phyloP scores from a whole-genome alignment of 345 rosid species.

The Salix caprea region DNA sequence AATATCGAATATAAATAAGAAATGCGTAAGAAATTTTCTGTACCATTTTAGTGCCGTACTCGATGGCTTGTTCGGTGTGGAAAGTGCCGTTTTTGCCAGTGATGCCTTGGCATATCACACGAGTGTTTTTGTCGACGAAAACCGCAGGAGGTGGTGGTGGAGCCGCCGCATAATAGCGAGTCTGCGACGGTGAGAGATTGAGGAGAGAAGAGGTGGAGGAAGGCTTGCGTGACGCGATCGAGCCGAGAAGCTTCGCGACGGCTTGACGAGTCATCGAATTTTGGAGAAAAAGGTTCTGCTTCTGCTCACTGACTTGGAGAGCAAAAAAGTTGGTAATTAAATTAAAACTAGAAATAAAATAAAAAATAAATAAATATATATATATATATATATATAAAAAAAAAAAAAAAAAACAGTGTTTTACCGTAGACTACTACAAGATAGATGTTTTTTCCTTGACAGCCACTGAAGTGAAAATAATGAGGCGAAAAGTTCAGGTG shows the following conservation, averaged over 20 bases:
- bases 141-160: slow-evolving; percentile 65
- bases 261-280: background rate
- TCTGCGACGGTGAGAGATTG: slow-evolving; percentile 9
- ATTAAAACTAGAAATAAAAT: too few species aligned
- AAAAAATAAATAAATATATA: too few species aligned
- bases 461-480: too few species aligned
- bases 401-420: too few species aligned
- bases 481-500: too few species aligned
- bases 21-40: background rate
- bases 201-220: slow-evolving; percentile 11
- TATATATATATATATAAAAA: too few species aligned
- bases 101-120: slow-evolving; percentile 93
- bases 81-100: slow-evolving; percentile 95
- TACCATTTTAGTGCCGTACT: slow-evolving; percentile 97
- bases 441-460: too few species aligned
- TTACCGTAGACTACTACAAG: too few species aligned
- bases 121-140: slow-evolving; percentile 86
- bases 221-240: background rate
- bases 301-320: background rate
- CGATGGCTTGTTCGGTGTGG: slow-evolving; percentile 97
- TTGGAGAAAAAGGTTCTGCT: background rate
- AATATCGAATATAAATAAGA: background rate
- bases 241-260: background rate
- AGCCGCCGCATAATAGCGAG: slow-evolving; percentile 51
- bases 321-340: too few species aligned